Percentiles rank a stretch among this genome's conserved stretches.
These are phyloP conservation scores for Arthroderma uncinatum DNA, from an alignment of 2,329 filamentous ascomycete genomes.

Conservation along the genomic window DNA sequence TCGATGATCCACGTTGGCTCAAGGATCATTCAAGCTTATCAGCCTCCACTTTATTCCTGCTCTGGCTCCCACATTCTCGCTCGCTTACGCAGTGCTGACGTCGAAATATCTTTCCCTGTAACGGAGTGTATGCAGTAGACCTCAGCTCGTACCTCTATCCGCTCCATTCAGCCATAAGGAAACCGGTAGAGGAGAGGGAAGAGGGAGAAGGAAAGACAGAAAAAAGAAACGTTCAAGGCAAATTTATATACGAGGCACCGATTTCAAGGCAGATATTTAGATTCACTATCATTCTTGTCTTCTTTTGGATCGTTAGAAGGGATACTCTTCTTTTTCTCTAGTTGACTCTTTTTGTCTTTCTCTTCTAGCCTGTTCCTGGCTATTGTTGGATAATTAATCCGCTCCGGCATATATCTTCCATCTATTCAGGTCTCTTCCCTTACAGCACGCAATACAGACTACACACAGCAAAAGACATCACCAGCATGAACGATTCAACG, in stretches of 20 bases:
- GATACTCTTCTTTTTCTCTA: background rate
- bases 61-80: background rate
- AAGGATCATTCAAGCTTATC: background rate
- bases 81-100: background rate
- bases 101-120: background rate
- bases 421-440: background rate
- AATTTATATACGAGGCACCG: no score
- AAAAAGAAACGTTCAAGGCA: background rate
- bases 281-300: background rate
- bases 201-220: background rate
- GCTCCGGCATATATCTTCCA: background rate
- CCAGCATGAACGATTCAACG: background rate
- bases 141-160: no score
- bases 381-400: background rate
- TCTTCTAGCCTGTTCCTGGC: background rate
- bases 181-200: background rate
- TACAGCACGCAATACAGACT: background rate
- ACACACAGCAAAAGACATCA: background rate
- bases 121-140: background rate
- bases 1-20: background rate
- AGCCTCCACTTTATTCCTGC: background rate
- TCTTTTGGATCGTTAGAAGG: background rate
- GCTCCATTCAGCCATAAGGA: no score
- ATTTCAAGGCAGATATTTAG: background rate
- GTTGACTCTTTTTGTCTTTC: background rate